phyloP scores from a whole-genome alignment of 768 basidiomycete species.

The Phylloporus rhodoxanthus region DNA sequence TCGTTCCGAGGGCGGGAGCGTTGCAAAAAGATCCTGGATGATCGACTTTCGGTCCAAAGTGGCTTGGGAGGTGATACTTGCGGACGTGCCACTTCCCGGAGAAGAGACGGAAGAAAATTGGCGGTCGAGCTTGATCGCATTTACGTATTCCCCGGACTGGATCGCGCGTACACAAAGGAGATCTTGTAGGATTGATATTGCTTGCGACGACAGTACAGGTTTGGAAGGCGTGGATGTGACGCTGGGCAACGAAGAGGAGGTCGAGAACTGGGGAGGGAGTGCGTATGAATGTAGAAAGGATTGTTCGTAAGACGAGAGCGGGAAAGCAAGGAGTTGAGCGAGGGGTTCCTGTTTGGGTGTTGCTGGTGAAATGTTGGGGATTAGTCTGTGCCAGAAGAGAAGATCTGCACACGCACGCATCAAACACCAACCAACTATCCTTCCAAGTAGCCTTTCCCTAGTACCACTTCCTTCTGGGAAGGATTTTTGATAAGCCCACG shows the following conservation, averaged over 20 bases:
- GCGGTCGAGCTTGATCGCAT: conserved; percentile 73
- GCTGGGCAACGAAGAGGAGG: conserved; percentile 28
- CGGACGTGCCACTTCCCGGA: conserved; percentile 3
- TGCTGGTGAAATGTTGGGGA: conserved; percentile 34
- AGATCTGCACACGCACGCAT: conserved; percentile 46
- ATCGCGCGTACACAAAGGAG: conserved; percentile 75
- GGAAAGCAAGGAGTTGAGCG: conserved; percentile 56
- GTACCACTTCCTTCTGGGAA: conserved; percentile 56
- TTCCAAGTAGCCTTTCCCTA: conserved; percentile 49
- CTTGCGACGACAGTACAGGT: conserved; percentile 36
- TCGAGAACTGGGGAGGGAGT: conserved; percentile 37
- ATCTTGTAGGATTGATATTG: conserved; percentile 62
- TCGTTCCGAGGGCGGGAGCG: conserved; percentile 60
- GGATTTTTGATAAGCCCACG: conserved; percentile 70
- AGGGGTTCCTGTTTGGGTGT: conserved; percentile 54
- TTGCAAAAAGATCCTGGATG: conserved; percentile 62
- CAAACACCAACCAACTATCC: conserved; percentile 62
- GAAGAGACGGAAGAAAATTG: conserved; percentile 45
- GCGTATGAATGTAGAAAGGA: conserved; percentile 51
- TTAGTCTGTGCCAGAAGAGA: not conserved
- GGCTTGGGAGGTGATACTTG: conserved; percentile 25
- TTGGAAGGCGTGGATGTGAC: not conserved
- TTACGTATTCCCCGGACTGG: conserved; percentile 60
- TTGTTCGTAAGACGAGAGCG: conserved; percentile 64
- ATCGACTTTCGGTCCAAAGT: conserved; percentile 51